These are phyloP conservation scores for Coemansia sp. DNA, from an alignment of 192 early-diverging fungal genomes.

Conservation along the genomic window DNA sequence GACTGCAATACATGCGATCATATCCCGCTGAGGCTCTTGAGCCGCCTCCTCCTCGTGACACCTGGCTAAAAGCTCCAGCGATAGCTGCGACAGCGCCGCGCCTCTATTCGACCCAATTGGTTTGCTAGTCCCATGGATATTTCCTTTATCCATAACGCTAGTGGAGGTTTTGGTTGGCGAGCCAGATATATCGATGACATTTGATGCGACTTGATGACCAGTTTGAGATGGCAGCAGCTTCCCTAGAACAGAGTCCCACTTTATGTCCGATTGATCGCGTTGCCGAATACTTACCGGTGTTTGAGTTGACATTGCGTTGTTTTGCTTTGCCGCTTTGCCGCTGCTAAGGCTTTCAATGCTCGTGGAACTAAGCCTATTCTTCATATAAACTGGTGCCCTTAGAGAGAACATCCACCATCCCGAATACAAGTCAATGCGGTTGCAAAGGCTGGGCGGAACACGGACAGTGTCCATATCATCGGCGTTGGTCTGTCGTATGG, in stretches of 20 bases:
- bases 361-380: not conserved
- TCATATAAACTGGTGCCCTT: conserved; percentile 13
- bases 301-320: not conserved
- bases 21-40: conserved; percentile 73
- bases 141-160: not conserved
- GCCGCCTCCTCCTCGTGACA: conserved; percentile 50
- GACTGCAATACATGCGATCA: conserved; percentile 55
- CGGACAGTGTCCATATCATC: not conserved
- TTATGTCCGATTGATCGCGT: conserved; percentile 47
- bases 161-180: not conserved
- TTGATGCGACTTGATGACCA: not conserved
- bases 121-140: not conserved
- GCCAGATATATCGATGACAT: not conserved
- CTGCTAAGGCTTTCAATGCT: not conserved
- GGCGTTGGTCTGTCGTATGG: not conserved
- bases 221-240: conserved; percentile 1
- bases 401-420: conserved; percentile 42
- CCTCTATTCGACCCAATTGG: not conserved
- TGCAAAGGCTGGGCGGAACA: not conserved
- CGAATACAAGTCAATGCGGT: not conserved
- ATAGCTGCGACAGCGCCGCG: conserved; percentile 17
- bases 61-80: conserved; percentile 22
- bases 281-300: conserved; percentile 27
- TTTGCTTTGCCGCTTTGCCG: not conserved
- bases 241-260: conserved; percentile 48